phyloP scores from a whole-genome alignment of 192 early-diverging fungal species.

The Entophlyctis luteolus region DNA sequence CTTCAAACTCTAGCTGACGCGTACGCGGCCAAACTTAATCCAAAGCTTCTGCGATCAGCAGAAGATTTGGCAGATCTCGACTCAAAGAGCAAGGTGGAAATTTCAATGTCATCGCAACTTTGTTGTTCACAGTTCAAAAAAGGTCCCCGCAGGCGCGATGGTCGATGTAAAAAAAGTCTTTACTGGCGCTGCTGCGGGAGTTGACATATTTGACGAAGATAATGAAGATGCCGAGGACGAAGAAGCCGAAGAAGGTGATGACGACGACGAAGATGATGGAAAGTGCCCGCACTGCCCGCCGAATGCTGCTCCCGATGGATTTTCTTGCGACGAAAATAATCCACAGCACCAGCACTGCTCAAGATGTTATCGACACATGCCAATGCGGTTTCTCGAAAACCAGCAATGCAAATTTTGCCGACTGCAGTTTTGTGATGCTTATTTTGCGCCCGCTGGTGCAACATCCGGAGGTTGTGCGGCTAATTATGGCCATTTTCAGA shows the following conservation, averaged over 20 bases:
- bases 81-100: conserved; percentile 3
- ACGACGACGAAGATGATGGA: conserved; percentile 14
- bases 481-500: neutral
- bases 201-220: neutral
- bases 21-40: conserved; percentile 10
- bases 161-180: neutral
- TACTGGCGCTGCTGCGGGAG: neutral
- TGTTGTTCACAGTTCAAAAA: too few relatives aligned
- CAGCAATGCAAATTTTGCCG: conserved; percentile 16
- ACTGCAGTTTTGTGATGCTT: conserved; percentile 1
- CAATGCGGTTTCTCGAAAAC: neutral
- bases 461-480: conserved; percentile 1
- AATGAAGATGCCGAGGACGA: conserved; percentile 25
- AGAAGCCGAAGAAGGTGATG: conserved; percentile 20
- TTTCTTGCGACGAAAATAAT: neutral
- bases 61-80: conserved; percentile 23
- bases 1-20: conserved; percentile 18
- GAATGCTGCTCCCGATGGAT: conserved; percentile 8
- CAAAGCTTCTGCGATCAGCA: conserved; percentile 1
- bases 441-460: neutral
- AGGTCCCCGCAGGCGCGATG: too few relatives aligned
- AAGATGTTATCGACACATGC: conserved; percentile 4
- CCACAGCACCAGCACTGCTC: conserved; percentile 13
- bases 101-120: too few relatives aligned
- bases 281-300: conserved; percentile 12